Base-by-base conservation (phyloP, 441 rosid species). In the Theobroma grandiflorum region DNA sequence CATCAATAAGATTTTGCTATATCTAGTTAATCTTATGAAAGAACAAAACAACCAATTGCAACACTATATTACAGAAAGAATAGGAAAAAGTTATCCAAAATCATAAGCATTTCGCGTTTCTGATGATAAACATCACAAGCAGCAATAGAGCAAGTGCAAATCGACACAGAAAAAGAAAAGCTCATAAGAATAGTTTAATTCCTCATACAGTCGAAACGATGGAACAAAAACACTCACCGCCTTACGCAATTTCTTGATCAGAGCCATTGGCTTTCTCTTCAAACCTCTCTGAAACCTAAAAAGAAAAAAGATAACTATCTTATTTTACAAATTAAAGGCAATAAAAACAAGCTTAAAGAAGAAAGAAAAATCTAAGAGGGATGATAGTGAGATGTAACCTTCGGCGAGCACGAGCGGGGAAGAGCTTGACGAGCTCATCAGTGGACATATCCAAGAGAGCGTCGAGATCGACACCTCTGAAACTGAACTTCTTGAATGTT, bases 391-490 rank as follows among this genome's bases (percentile, higher is more conserved):
- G 42, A 9, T 22, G 14, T 15, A 14, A 90, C 92, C 97, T 91
- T 88, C 95, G 80, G 72, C 94, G 94, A 78, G 90, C 92, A 77
- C 98, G 88, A 16, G 98, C 86, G 8, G 40, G 75, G 58, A 90
- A 92, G 81, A 88, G 96, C 89, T 91, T 89, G 76, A 91, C 94
- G 58, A 90, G 94, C 79, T 92, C 95, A 75, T 92, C 98, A 2
- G 93, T 87, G 16, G 92, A 87, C 96, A 91, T 89, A 80, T 94
- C 91, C 69, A 91, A 81, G 72, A 89, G 91, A 70, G 90, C 93
- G 37, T 93, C 96, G 58, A 92, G 82, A 88, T 91, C 95, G 31
- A 94, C 95, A 38, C 98, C 96, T 78, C 91, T 89, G 90, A 85
- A 94, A 55, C 89, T 83, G 70, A 94, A 94, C 85, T 88, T 92